Evolutionary conservation across 352 stramenopile species (phyloP), one percentile per base, ranked within the genome.

Genomic region (Phytophthora constricta): DNA sequence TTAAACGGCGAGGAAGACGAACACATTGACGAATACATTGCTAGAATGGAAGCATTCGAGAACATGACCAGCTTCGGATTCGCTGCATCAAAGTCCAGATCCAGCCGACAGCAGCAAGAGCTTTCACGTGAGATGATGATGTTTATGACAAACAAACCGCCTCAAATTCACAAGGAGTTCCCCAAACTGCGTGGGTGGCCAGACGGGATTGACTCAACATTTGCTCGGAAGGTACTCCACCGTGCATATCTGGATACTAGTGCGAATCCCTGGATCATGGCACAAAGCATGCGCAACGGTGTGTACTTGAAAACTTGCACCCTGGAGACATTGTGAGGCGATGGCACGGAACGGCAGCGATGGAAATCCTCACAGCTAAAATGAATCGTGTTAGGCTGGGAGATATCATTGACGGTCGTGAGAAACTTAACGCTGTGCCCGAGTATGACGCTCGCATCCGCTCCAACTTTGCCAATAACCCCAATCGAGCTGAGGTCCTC

Each of bases 381-480:
- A 13, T 11, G 13, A 37, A 37, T 37, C 7, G 31, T 13, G 31
- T 63, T 5, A 17, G 14, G 2, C 51, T 26, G 23, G 56, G 56
- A 25, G 56, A 63, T 17, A 63, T 65, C n/a, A 53, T 65, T 37
- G 58, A 65, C 49, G 48, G 34, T 0, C 58, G 58, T 10, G 25
- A 58, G 28, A 23, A 16, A 3, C 2, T 63, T n/a, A 16, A n/a
- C 2, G 45, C 51, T 5, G 5, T 43, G 7, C 43, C 56, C 7
- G 49, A 22, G 16, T 65, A 65, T 17, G 58, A 65, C 26, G 22
- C 47, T 14, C 58, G 58, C 8, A 65, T 65, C 37, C 47, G 58
- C 19, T 65, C 58, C 58, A 65, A 65, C 47, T 65, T 65, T 39
- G 58, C 48, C 11, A 65, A 58, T 33, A 58, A 54, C 27, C 58